Evolutionary conservation across 83 land plant genomes (phyloP).

Genomic region (Picea mariana): DNA sequence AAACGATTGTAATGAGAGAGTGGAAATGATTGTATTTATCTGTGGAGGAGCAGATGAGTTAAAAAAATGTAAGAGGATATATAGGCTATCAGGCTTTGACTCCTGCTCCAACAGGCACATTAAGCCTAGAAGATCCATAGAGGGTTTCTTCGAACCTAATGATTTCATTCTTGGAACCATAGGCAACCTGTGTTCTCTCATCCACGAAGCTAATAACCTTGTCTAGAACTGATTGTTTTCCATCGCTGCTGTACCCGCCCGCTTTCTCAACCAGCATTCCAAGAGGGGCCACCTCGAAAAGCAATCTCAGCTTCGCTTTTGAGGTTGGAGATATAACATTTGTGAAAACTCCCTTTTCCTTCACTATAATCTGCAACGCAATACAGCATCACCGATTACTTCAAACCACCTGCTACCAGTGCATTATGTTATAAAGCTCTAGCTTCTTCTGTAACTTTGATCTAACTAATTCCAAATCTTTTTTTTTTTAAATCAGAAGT

Average conservation of each 20-base stretch:
- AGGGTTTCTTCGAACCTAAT: conserved; percentile 93
- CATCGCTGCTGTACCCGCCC: conserved; percentile 98
- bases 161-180: conserved; percentile 96
- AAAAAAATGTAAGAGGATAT: no score
- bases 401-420: no score
- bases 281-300: conserved; percentile 98
- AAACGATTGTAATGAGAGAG: no score
- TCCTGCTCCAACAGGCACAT: conserved; percentile 57
- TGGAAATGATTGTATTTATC: no score
- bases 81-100: conserved; percentile 49
- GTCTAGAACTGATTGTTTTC: conserved; percentile 84
- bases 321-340: conserved; percentile 92
- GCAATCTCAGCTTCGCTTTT: conserved; percentile 89
- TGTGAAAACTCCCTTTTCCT: conserved; percentile 97
- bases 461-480: no score
- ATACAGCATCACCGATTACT: not conserved
- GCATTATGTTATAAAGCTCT: no score
- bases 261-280: conserved; percentile 92
- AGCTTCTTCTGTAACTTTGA: not conserved
- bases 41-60: no score
- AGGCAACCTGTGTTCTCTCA: conserved; percentile 96
- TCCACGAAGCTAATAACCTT: conserved; percentile 68
- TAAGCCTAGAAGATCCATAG: conserved; percentile 86
- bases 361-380: conserved; percentile 82
- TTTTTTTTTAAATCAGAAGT: no score